Conservation (phyloP, 108 stramenopile genomes). For the Cyclotella atomus region DNA sequence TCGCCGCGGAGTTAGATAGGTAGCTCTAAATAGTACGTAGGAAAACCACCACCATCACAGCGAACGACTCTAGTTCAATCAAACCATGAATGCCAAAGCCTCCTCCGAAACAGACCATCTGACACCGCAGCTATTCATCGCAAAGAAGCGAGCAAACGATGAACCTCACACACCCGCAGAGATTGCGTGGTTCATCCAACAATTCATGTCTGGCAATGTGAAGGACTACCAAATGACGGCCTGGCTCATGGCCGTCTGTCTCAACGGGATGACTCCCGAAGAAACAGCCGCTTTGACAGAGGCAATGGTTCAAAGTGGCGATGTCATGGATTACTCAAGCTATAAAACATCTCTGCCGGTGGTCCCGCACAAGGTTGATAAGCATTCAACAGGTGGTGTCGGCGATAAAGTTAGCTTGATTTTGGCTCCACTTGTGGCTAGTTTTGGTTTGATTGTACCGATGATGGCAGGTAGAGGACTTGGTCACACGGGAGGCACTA, state of each 20-base stretch:
- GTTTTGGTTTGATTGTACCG: conserved; percentile 68
- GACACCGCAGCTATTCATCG: conserved; percentile 22
- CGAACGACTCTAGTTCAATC: too few relatives aligned
- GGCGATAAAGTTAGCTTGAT: conserved; percentile 84
- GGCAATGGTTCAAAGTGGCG: conserved; percentile 75
- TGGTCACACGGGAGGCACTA: conserved; percentile 88
- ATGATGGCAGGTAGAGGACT: conserved; percentile 89
- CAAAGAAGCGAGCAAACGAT: conserved; percentile 47
- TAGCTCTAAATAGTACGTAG: too few relatives aligned
- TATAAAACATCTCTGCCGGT: background rate
- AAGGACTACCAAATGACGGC: conserved; percentile 91
- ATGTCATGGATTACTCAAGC: conserved; percentile 58
- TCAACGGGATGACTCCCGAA: conserved; percentile 63
- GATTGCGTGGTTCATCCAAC: conserved; percentile 53
- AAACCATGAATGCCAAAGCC: background rate
- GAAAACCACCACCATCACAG: too few relatives aligned
- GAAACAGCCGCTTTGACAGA: conserved; percentile 78
- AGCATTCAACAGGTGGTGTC: conserved; percentile 86
- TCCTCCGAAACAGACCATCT: conserved; percentile 3
- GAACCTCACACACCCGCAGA: conserved; percentile 63
- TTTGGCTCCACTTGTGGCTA: conserved; percentile 79
- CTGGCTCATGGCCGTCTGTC: conserved; percentile 89
- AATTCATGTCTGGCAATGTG: conserved; percentile 53
- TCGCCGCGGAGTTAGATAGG: too few relatives aligned
- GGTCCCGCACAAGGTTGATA: conserved; percentile 59